A percentile compares a stretch with the other conserved stretches of the same genome.
phyloP scores from a whole-genome alignment of 306 rosid species.

The Cyclanthera cordifolia region DNA sequence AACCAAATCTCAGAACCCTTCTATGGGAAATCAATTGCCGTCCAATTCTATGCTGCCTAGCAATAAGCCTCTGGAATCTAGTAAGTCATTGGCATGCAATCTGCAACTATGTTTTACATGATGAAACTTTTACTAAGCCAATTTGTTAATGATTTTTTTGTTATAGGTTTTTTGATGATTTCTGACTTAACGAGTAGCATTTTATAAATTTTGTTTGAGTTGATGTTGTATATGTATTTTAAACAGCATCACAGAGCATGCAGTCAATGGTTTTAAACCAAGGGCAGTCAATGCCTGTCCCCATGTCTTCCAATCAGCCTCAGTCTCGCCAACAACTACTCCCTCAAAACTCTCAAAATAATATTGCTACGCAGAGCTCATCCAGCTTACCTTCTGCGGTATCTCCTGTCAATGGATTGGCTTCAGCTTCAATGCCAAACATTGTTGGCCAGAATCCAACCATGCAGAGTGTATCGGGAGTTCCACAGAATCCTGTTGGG shows the following conservation, averaged over 20 bases:
- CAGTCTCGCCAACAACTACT: constrained; percentile 56
- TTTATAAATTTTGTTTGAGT: neutral
- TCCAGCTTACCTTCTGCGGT: constrained; percentile 32
- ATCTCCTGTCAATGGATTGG: constrained; percentile 46
- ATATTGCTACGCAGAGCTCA: constrained; percentile 35
- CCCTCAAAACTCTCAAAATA: too few relatives aligned
- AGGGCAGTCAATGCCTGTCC: constrained; percentile 51
- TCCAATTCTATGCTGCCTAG: constrained; percentile 37
- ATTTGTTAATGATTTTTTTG: neutral
- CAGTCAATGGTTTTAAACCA: constrained; percentile 47
- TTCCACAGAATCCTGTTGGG: constrained; percentile 47
- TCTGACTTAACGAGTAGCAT: neutral
- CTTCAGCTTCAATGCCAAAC: constrained; percentile 46
- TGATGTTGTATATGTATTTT: constrained; percentile 2
- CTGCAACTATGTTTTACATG: neutral
- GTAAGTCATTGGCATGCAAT: too few relatives aligned
- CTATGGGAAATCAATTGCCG: constrained; percentile 25
- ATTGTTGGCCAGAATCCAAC: constrained; percentile 53
- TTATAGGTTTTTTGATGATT: neutral
- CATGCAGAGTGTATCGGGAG: constrained; percentile 48
- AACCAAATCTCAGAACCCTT: constrained; percentile 41
- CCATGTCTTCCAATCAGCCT: constrained; percentile 39
- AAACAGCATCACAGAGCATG: constrained; percentile 41
- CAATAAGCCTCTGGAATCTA: constrained; percentile 52
- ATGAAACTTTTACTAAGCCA: neutral